Conservation (phyloP, 2,329 filamentous ascomycete genomes). For the Paecilomyces variotii region DNA sequence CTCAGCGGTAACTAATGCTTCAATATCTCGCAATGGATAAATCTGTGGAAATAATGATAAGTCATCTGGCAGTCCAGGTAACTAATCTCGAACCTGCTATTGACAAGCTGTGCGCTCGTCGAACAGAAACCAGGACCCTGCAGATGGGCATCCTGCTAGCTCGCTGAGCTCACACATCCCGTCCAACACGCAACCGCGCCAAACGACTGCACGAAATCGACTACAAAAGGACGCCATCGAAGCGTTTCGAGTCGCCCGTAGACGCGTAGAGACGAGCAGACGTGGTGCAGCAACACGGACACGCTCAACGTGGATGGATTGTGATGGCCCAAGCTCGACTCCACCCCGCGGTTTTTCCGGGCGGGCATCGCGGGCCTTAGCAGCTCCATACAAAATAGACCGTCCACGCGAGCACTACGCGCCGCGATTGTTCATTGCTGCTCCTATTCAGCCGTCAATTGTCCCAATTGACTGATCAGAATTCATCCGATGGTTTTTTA, state of each 20-base stretch:
- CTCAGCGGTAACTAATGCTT: not conserved
- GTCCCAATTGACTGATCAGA: not conserved
- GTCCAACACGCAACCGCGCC: not conserved
- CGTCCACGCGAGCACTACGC: constrained; percentile 8
- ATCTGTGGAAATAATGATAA: not conserved
- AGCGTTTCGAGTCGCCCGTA: not conserved
- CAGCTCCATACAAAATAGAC: constrained; percentile 3
- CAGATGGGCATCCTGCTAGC: not conserved
- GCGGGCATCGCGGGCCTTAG: constrained; percentile 6
- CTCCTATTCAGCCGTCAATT: not conserved
- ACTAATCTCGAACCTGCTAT: not conserved
- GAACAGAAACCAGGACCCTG: not conserved
- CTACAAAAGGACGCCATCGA: not conserved
- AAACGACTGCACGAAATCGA: not conserved
- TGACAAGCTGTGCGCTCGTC: not conserved
- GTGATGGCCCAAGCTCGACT: constrained; percentile 6
- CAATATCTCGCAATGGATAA: not conserved
- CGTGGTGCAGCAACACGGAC: constrained; percentile 3
- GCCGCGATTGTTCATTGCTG: not conserved
- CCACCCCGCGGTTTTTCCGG: constrained; percentile 6
- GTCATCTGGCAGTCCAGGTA: not conserved
- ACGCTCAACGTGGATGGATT: constrained; percentile 8
- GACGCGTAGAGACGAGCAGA: not conserved
- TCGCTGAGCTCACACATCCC: not conserved
- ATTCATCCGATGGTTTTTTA: not conserved